Evolutionary conservation across 2,329 filamentous ascomycete genomes (phyloP).

Genomic region (Elsinoe batatas): DNA sequence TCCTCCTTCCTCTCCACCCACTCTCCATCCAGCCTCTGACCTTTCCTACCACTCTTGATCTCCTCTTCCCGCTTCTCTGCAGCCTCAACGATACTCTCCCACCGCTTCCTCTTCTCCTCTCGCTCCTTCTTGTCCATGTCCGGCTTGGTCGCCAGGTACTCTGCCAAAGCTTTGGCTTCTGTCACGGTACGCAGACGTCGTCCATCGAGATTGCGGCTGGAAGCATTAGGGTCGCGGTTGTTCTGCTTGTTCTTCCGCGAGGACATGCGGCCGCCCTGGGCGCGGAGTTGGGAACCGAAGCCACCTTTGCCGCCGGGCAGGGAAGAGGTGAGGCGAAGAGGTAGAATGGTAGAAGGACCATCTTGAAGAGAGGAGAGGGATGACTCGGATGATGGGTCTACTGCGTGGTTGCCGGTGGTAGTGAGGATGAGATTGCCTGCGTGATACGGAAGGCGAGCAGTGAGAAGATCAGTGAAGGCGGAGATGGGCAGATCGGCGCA

Average conservation of each 20-base stretch:
- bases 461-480: constrained; percentile 52
- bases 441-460: constrained; percentile 48
- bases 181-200: constrained; percentile 82
- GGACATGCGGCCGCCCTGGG: constrained; percentile 95
- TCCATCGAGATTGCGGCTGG: constrained; percentile 87
- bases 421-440: constrained; percentile 63
- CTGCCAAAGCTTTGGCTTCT: constrained; percentile 88
- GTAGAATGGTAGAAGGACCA: constrained; percentile 53
- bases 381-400: constrained; percentile 45
- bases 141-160: constrained; percentile 90
- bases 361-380: constrained; percentile 51
- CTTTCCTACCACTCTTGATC: constrained; percentile 61
- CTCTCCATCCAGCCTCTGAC: constrained; percentile 62
- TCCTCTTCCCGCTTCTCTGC: constrained; percentile 78
- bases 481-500: constrained; percentile 51
- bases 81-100: constrained; percentile 79
- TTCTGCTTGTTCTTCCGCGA: constrained; percentile 80
- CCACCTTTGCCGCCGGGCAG: constrained; percentile 92
- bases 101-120: constrained; percentile 71
- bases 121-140: constrained; percentile 95
- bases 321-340: constrained; percentile 68
- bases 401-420: constrained; percentile 65
- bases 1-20: constrained; percentile 96
- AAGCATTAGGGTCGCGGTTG: constrained; percentile 62
- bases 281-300: constrained; percentile 92